Evolutionary conservation across 768 basidiomycete genomes (phyloP).

Genomic region (Hygrophorus pudorinus): DNA sequence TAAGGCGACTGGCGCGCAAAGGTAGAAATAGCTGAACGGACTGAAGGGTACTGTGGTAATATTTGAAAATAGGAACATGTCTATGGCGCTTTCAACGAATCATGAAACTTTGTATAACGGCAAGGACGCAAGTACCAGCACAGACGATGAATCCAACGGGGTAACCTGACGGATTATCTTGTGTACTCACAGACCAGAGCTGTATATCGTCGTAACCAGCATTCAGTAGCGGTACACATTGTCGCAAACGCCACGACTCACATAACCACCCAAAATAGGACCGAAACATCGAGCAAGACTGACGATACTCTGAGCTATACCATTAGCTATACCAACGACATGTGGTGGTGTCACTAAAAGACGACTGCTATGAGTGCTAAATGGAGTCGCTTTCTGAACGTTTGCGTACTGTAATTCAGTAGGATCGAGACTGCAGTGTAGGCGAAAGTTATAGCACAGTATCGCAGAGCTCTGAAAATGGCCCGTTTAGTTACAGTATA

Average conservation of each 20-base stretch:
- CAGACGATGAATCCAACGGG: slow-evolving; percentile 67
- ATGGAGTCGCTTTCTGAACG: not conserved
- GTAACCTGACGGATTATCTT: slow-evolving; percentile 60
- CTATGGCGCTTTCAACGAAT: slow-evolving; percentile 39
- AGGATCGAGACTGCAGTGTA: slow-evolving; percentile 89
- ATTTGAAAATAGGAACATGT: not conserved
- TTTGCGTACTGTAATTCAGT: slow-evolving; percentile 66
- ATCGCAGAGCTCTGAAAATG: slow-evolving; percentile 62
- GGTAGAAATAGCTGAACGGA: too few relatives aligned
- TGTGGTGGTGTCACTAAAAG: slow-evolving; percentile 81
- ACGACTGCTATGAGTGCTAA: slow-evolving; percentile 1
- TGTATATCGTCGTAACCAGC: slow-evolving; percentile 15
- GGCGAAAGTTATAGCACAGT: slow-evolving; percentile 78
- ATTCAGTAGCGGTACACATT: not conserved
- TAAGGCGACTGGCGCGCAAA: too few relatives aligned
- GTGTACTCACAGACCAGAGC: slow-evolving; percentile 69
- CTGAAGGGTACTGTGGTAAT: not conserved
- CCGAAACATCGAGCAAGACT: slow-evolving; percentile 88
- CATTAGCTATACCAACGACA: slow-evolving; percentile 87
- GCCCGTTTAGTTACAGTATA: slow-evolving; percentile 3
- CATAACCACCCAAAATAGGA: slow-evolving; percentile 77
- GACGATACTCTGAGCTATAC: slow-evolving; percentile 91
- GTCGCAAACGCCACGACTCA: slow-evolving; percentile 25
- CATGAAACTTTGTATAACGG: slow-evolving; percentile 62
- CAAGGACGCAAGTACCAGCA: slow-evolving; percentile 47